These are phyloP conservation scores for Scedosporium dehoogii DNA, from an alignment of 2,329 filamentous ascomycete species.

Conservation along the genomic window DNA sequence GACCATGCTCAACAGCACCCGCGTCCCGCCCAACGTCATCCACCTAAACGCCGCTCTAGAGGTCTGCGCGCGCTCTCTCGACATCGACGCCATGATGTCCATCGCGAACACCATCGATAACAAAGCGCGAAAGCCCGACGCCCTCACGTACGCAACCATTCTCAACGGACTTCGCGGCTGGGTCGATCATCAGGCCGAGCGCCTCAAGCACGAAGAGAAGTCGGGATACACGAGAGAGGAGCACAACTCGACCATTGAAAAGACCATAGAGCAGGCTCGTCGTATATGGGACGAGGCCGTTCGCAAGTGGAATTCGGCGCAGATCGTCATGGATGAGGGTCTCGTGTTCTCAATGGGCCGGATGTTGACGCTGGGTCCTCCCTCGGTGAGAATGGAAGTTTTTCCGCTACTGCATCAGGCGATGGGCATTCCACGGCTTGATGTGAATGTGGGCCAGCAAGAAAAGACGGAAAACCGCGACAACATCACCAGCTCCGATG, in stretches of 20 bases:
- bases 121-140: constrained; percentile 51
- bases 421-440: constrained; percentile 54
- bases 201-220: constrained; percentile 18
- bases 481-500: not conserved
- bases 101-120: constrained; percentile 65
- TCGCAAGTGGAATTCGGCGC: constrained; percentile 62
- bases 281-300: constrained; percentile 74
- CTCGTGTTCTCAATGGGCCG: constrained; percentile 75
- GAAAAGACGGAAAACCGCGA: not conserved
- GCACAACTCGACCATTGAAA: constrained; percentile 21
- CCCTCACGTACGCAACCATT: constrained; percentile 70
- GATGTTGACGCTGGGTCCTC: constrained; percentile 57
- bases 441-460: not conserved
- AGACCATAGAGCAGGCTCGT: constrained; percentile 55
- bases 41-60: constrained; percentile 85
- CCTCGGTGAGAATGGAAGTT: constrained; percentile 59
- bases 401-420: constrained; percentile 72
- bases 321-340: constrained; percentile 64
- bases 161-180: constrained; percentile 60
- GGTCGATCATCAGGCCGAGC: constrained; percentile 20
- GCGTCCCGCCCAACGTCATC: constrained; percentile 62
- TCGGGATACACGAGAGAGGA: constrained; percentile 8
- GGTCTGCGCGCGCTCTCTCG: constrained; percentile 63
- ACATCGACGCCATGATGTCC: constrained; percentile 73
- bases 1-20: constrained; percentile 54